Evolutionary conservation across 2,329 filamentous ascomycete species (phyloP), one percentile per base, ranked within the genome.

Genomic region (Xylariaceae sp.): DNA sequence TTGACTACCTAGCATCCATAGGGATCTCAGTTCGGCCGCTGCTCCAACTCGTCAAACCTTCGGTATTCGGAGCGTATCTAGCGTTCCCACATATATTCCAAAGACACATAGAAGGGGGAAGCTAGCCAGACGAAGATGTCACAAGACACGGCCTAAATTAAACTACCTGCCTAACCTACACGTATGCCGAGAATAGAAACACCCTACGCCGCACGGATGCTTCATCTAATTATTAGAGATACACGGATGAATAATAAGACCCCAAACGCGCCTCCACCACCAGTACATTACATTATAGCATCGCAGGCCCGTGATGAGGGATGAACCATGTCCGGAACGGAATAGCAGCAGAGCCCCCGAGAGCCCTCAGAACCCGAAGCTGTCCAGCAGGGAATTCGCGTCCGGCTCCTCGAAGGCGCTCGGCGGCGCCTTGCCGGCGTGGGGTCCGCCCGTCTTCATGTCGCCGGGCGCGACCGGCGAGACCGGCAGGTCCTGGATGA

Each of bases 381-480:
- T 93, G 78, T 98, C 93, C 66, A 98, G 79, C 69, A 99, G 75
- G 56, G 91, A 93, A 71, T 85, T 91, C 23, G 90, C 83, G 75
- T 96, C 92, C n/a, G 95, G 95, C 73, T 99, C 95, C 66, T 96
- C 83, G 71, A 98, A 98, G 60, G 88, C 86, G 19, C 89, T 91
- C 1, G 91, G 86, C 16, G 87, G 81, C 14, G 83, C 80, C 66
- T 88, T 67, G 12, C 61, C 74, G 70, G 65, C 73, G 65, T 73
- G 62, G n/a, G n/a, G n/a, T 32, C 68, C 79, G 62, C 69, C 77
- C 45, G 70, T 75, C 68, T 71, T 78, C 68, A 75, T 74, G 29
- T 79, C 76, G 3, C 73, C 65, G 20, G 77, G 74, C 48, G 68
- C 63, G 3, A 73, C 59, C 1, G 73, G 70, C 37, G 76, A 72